These are phyloP conservation scores for Talaromyces sp. DNA, from an alignment of 2,329 filamentous ascomycete genomes.

Conservation along the genomic window DNA sequence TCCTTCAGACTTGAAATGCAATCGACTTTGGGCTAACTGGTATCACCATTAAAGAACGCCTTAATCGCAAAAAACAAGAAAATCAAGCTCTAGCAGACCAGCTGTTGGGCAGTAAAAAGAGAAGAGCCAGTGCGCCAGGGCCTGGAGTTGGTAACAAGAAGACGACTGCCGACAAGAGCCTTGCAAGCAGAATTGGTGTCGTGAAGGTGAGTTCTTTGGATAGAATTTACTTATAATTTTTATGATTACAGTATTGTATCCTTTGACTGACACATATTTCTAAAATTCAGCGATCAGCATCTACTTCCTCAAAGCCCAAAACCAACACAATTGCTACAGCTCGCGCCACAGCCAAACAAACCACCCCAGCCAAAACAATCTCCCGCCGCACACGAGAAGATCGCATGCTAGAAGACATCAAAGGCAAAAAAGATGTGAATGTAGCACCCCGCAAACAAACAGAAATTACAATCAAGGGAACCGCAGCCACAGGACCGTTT, in stretches of 20 bases:
- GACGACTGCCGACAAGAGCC: constrained; percentile 45
- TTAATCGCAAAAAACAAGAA: constrained; percentile 51
- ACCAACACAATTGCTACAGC: constrained; percentile 37
- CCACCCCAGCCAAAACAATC: constrained; percentile 13
- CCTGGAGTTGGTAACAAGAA: constrained; percentile 41
- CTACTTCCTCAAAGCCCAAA: constrained; percentile 40
- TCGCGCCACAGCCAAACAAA: constrained; percentile 25
- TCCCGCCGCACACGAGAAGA: constrained; percentile 37
- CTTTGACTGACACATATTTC: constrained; percentile 4
- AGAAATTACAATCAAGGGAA: constrained; percentile 56
- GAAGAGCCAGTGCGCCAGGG: constrained; percentile 46
- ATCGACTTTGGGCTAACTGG: constrained; percentile 7
- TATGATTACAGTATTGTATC: not conserved
- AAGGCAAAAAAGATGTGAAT: constrained; percentile 30
- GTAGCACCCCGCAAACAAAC: constrained; percentile 27
- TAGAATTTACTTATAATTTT: not conserved
- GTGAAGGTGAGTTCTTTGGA: constrained; percentile 49
- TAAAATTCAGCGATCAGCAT: constrained; percentile 39
- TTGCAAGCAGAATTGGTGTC: constrained; percentile 61
- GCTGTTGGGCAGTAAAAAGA: constrained; percentile 57
- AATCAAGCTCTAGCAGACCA: constrained; percentile 59
- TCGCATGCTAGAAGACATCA: constrained; percentile 34
- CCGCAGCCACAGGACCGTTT: constrained; percentile 51
- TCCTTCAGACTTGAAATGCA: too few relatives aligned
- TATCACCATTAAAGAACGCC: constrained; percentile 34